Conservation (phyloP, 768 basidiomycete genomes). For the Royoungia palumana region DNA sequence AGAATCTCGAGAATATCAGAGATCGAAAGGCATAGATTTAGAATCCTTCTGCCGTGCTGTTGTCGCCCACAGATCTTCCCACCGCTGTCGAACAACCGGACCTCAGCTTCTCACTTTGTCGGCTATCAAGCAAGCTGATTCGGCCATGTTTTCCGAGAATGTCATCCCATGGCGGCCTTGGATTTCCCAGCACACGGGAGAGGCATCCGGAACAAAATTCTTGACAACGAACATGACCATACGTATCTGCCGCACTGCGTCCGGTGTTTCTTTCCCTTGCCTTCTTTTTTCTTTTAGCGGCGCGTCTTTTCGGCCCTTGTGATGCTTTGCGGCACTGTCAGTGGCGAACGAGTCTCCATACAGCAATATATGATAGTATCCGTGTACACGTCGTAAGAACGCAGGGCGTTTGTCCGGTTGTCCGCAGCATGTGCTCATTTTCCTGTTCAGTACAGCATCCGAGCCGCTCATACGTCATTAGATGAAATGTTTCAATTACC, state of each 20-base stretch:
- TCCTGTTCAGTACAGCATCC: background rate
- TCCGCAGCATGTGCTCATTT: constrained; percentile 6
- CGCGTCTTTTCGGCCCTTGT: constrained; percentile 8
- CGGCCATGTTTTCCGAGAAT: constrained; percentile 3
- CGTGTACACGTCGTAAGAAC: background rate
- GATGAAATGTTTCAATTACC: constrained; percentile 9
- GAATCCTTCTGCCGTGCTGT: constrained; percentile 7
- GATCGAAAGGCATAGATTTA: constrained; percentile 7
- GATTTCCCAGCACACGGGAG: constrained; percentile 1
- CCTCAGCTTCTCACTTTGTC: background rate
- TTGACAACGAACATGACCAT: constrained; percentile 9
- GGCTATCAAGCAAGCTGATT: constrained; percentile 3
- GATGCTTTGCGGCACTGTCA: constrained; percentile 9
- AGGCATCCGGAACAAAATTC: constrained; percentile 4
- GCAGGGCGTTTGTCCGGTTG: constrained; percentile 1
- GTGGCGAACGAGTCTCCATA: background rate
- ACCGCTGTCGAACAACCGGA: background rate
- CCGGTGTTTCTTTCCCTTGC: constrained; percentile 3
- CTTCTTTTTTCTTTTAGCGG: constrained; percentile 4
- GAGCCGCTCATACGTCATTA: background rate
- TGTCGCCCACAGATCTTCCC: constrained; percentile 15
- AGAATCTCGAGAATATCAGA: constrained; percentile 17
- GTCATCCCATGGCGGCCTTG: constrained; percentile 5
- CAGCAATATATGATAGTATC: constrained; percentile 5
- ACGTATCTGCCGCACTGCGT: background rate